A percentile compares a stretch with the other conserved stretches of the same genome.
phyloP scores from a whole-genome alignment of 2,329 filamentous ascomycete genomes.

The Fusarium scirpi region DNA sequence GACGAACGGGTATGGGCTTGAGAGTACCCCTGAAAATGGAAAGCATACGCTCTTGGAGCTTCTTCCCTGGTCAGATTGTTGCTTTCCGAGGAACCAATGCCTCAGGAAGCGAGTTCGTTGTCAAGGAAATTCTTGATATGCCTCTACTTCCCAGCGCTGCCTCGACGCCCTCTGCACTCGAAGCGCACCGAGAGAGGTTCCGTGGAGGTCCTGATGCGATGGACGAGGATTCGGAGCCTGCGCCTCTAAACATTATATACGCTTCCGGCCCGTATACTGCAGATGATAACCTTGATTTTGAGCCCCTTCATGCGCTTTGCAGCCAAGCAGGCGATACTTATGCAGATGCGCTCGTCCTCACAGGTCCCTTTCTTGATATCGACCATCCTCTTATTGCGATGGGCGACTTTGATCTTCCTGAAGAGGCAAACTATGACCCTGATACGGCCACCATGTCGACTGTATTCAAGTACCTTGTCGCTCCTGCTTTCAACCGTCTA shows the following conservation, averaged over 20 bases:
- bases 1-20: conserved; percentile 83
- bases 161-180: conserved; percentile 73
- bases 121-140: conserved; percentile 79
- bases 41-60: conserved; percentile 75
- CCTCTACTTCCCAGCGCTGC: conserved; percentile 82
- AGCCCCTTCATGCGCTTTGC: conserved; percentile 85
- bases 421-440: conserved; percentile 74
- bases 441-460: conserved; percentile 85
- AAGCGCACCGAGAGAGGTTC: conserved; percentile 76
- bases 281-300: conserved; percentile 91
- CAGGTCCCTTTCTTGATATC: conserved; percentile 89
- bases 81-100: conserved; percentile 89
- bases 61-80: conserved; percentile 96
- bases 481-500: conserved; percentile 78
- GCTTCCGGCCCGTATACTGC: conserved; percentile 91
- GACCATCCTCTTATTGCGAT: conserved; percentile 89
- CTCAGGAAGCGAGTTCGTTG: conserved; percentile 84
- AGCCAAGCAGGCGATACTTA: conserved; percentile 78
- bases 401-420: conserved; percentile 81
- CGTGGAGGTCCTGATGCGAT: conserved; percentile 72
- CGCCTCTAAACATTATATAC: conserved; percentile 81
- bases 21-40: conserved; percentile 84
- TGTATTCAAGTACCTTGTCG: conserved; percentile 84
- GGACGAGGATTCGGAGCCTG: conserved; percentile 63
- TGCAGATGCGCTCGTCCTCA: conserved; percentile 82